Evolutionary conservation across 2,329 filamentous ascomycete genomes (phyloP).

Genomic region (Sphaerulina musiva): DNA sequence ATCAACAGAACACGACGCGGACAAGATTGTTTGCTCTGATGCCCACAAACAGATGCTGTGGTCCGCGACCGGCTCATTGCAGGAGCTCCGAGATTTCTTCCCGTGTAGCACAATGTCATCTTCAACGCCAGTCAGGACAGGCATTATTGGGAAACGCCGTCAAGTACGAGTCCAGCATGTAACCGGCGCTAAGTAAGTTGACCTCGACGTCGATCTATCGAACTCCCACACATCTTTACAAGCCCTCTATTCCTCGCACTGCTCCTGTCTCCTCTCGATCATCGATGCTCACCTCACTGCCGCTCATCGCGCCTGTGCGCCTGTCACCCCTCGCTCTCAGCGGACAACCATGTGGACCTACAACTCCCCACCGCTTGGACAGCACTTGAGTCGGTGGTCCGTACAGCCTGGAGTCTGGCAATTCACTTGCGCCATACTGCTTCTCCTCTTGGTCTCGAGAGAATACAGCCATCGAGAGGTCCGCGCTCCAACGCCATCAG

Average conservation of each 20-base stretch:
- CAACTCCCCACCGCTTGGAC: neutral
- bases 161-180: neutral
- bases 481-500: neutral
- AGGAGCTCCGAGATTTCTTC: no score
- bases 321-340: neutral
- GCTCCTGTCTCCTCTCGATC: neutral
- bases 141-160: neutral
- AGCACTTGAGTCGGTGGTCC: neutral
- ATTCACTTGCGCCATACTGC: neutral
- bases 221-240: neutral
- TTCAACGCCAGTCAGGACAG: neutral
- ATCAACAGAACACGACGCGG: no score
- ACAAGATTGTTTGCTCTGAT: no score
- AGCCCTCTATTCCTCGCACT: neutral
- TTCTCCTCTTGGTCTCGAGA: neutral
- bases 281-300: neutral
- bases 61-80: no score
- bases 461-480: neutral
- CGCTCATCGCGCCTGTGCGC: neutral
- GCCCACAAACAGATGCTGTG: no score
- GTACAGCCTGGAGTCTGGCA: neutral
- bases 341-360: neutral
- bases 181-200: neutral
- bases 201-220: neutral
- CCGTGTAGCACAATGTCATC: no score